Base-by-base conservation (phyloP, 2,329 filamentous ascomycete species). In the Diaporthe citri region DNA sequence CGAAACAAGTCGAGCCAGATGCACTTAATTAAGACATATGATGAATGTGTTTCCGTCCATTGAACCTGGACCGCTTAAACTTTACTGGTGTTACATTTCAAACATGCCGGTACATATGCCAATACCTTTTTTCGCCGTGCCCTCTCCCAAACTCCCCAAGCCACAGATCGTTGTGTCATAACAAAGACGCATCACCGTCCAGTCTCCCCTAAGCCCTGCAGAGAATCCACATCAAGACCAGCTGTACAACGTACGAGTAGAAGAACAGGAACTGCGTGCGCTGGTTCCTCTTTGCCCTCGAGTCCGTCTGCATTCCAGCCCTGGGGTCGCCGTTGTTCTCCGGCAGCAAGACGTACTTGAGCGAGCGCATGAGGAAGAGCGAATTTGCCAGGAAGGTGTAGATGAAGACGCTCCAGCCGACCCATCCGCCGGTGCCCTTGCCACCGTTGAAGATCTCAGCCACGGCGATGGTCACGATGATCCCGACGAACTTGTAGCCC, bases 401-500 rank as follows among this genome's bases (percentile, higher is more conserved):
- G 46, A 93, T 84, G 82, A 99, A 99, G 73, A 98, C 90, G 12
- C 89, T 86, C 96, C 96, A 98, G 79, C 95, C 94, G 71, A 95
- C 87, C 94, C 94, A 97, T 72, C 95, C 94, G 67, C 96, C 93
- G 3, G 95, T 97, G 31, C 96, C 94, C 80, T 92, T 91, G 59
- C 95, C 93, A 17, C 92, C 91, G 74, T 93, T 97, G 78, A 94
- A 85, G 22, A 95, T 88, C 83, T 97, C 94, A 22, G 94, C 93
- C 25, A 96, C 86, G 17, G 94, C 89, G 77, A 98, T 91, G 0
- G 96, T 98, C 67, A 94, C 90, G 76, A 99, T 99, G 79, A 98
- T 95, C 43, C 96, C 97, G 39, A 99, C 96, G 81, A 99, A 99
- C 84, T 99, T 99, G 87, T 99, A 99, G 28, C 97, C 97, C 2